Percentiles rank a stretch among this genome's conserved stretches.
These are phyloP conservation scores for Parastagonospora avenae DNA, from an alignment of 2,329 filamentous ascomycete species.

Conservation along the genomic window DNA sequence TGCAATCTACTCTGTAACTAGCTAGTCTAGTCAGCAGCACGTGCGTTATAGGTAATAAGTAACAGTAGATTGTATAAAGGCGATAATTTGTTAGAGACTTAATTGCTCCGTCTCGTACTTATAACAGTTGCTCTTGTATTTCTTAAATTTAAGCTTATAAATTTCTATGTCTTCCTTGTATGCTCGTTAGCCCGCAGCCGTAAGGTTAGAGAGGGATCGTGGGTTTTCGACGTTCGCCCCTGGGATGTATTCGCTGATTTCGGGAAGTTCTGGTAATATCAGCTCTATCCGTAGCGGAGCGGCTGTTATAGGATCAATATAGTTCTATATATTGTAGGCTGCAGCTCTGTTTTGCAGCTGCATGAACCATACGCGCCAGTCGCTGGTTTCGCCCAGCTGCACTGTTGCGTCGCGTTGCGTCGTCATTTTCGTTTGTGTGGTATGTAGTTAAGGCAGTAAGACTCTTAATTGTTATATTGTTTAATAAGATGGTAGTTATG, in stretches of 20 bases:
- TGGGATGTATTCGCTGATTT: neutral
- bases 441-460: neutral
- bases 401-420: neutral
- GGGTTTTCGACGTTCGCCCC: neutral
- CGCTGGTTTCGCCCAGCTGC: neutral
- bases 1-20: neutral
- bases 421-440: neutral
- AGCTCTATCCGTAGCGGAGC: neutral
- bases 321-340: neutral
- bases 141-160: neutral
- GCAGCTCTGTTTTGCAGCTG: neutral
- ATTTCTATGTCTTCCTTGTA: neutral
- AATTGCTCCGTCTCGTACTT: neutral
- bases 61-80: neutral
- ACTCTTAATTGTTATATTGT: neutral
- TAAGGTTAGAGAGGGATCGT: neutral
- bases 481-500: no score
- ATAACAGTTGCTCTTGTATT: neutral
- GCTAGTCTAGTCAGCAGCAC: neutral
- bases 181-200: neutral
- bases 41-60: neutral
- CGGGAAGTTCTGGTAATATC: neutral
- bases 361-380: neutral
- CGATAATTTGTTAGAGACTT: neutral
- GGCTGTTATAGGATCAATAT: neutral